Evolutionary conservation across 1,284 basidiomycete species (phyloP).

Genomic region (Phlebopus sp.): DNA sequence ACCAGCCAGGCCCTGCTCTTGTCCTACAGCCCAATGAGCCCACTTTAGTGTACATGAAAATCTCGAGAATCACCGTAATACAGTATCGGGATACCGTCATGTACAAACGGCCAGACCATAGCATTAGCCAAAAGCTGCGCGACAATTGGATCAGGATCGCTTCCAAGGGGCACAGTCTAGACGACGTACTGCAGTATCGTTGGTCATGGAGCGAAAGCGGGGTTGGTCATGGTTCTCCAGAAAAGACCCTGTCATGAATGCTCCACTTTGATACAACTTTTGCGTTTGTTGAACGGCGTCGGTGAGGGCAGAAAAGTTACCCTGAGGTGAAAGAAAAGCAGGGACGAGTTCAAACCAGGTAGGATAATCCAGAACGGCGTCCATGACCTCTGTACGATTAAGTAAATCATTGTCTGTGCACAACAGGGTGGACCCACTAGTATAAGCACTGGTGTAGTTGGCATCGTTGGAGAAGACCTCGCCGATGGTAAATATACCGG

Average conservation of each 20-base stretch:
- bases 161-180: conserved; percentile 32
- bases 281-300: conserved; percentile 44
- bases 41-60: too few relatives aligned
- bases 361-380: conserved; percentile 65
- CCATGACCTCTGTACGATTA: conserved; percentile 35
- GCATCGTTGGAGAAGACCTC: conserved; percentile 49
- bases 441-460: conserved; percentile 39
- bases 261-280: conserved; percentile 44
- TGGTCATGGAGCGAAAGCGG: conserved; percentile 54
- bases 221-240: conserved; percentile 81
- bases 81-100: conserved; percentile 63
- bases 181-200: conserved; percentile 42
- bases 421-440: conserved; percentile 27
- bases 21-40: conserved; percentile 27
- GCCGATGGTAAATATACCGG: conserved; percentile 75
- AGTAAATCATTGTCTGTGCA: background rate
- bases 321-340: conserved; percentile 51
- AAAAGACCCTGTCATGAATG: conserved; percentile 65
- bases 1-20: conserved; percentile 65
- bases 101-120: conserved; percentile 48
- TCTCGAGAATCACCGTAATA: conserved; percentile 53
- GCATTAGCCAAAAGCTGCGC: conserved; percentile 45
- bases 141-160: conserved; percentile 9
- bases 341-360: conserved; percentile 58
- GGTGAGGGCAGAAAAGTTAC: conserved; percentile 57